Evolutionary conservation across 805 yeast species (phyloP), one percentile per base, ranked within the genome.

Genomic region (Kregervanrija delftensis): DNA sequence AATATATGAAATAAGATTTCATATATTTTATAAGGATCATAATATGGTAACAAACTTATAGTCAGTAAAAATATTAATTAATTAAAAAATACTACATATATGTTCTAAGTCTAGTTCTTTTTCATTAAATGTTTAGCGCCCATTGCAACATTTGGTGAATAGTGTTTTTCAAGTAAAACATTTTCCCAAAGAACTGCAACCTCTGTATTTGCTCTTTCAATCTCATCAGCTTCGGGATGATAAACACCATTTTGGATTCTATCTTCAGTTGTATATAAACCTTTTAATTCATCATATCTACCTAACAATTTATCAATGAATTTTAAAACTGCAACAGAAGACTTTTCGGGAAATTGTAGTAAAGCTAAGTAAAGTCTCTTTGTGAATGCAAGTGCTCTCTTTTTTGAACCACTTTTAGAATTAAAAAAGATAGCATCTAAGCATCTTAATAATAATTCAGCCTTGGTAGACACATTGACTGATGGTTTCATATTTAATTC

Each of bases 151-250:
- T 76, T 65, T 2, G 96, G 95, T 49, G 88, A 77, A 59, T 86
- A 93, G 63, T 93, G 98, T 49, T 80, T 77, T 46, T 82, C 83
- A 45, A 93, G 67, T 35, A 91, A 64, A 5, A 81, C 81, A 42
- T 81, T 78, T 58, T 93, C 99, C 96, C 96, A 93, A 33, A 91
- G 65, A 0, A 89, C 83, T 1, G 97, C 95, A 13, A 91, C 93
- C 37, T 83, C 91, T 2, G 95, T 76, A 57, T 93, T 90, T 53
- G 86, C 70, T 59, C 91, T 78, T 52, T 83, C 86, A 10, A 86
- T 78, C 39, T 77, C 81, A 43, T 76, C 76, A 11, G 74, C 74
- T 40, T 80, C 88, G 52, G 82, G 70, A 28, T 79, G 76, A 58
- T 83, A 84, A 11, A 72, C 70, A 40, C 96, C 98, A 47, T 91